These are phyloP conservation scores for Aspergillus japonicus DNA, from an alignment of 2,329 filamentous ascomycete species.

Conservation along the genomic window DNA sequence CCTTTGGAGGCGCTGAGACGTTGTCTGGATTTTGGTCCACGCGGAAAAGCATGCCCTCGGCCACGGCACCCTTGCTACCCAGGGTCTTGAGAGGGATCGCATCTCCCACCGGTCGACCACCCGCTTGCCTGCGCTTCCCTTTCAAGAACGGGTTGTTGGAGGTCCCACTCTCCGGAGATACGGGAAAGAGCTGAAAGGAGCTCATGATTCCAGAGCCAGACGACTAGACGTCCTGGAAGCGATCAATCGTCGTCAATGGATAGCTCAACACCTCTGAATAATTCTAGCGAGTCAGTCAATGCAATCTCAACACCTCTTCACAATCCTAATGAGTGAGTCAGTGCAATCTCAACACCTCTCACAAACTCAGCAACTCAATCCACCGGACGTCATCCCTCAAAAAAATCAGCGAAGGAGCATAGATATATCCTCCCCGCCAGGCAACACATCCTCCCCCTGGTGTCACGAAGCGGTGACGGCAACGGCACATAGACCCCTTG, in stretches of 20 bases:
- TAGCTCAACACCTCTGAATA: too few relatives aligned
- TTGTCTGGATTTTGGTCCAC: slow-evolving; percentile 39
- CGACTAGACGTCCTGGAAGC: too few relatives aligned
- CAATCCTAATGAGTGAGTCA: too few relatives aligned
- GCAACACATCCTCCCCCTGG: not conserved
- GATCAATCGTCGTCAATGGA: too few relatives aligned
- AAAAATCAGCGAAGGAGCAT: not conserved
- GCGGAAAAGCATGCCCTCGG: slow-evolving; percentile 39
- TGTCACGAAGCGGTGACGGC: not conserved
- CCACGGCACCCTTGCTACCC: slow-evolving; percentile 29
- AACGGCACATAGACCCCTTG: too few relatives aligned
- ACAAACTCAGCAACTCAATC: too few relatives aligned
- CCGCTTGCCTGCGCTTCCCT: slow-evolving; percentile 23
- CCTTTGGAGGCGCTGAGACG: slow-evolving; percentile 27
- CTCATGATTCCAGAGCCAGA: slow-evolving; percentile 21
- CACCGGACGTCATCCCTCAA: not conserved
- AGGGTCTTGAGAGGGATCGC: slow-evolving; percentile 32
- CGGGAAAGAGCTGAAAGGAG: slow-evolving; percentile 44
- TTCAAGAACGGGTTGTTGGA: slow-evolving; percentile 38
- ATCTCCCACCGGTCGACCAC: slow-evolving; percentile 20
- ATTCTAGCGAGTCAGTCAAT: too few relatives aligned
- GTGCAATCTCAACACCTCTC: too few relatives aligned
- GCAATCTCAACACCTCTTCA: too few relatives aligned
- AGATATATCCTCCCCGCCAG: not conserved
- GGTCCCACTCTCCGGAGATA: slow-evolving; percentile 29